A percentile compares a stretch with the other conserved stretches of the same genome.
Conservation (phyloP, 2,329 filamentous ascomycete species). For the Colletotrichum salicis region DNA sequence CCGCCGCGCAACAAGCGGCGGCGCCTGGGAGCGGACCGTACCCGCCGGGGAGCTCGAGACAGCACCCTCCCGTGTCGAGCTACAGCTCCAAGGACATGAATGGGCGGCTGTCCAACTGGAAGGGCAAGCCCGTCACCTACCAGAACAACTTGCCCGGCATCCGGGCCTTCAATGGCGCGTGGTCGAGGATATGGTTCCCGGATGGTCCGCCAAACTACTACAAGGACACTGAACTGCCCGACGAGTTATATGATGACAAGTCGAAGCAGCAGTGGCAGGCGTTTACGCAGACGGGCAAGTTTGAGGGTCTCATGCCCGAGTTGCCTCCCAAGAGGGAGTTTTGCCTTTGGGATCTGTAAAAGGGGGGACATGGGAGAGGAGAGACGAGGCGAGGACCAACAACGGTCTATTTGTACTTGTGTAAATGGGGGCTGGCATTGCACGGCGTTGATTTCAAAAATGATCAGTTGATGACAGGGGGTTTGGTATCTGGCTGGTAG, state of each 20-base stretch:
- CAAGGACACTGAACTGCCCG: constrained; percentile 70
- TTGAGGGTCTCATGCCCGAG: constrained; percentile 78
- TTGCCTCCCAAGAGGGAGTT: constrained; percentile 83
- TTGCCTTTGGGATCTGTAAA: constrained; percentile 77
- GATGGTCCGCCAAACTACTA: constrained; percentile 73
- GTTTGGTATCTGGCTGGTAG: not conserved
- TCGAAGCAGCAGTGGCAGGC: constrained; percentile 72
- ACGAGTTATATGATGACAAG: constrained; percentile 67
- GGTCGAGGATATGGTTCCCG: constrained; percentile 78
- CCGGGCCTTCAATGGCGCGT: constrained; percentile 63
- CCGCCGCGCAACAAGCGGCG: constrained; percentile 29
- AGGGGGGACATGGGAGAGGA: not conserved
- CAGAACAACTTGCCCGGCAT: constrained; percentile 59
- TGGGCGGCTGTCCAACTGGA: constrained; percentile 67
- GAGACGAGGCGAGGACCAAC: not conserved
- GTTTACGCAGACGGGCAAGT: constrained; percentile 73
- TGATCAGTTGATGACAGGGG: not conserved
- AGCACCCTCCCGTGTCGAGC: constrained; percentile 56
- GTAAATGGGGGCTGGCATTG: constrained; percentile 26
- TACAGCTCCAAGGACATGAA: constrained; percentile 56
- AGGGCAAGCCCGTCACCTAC: constrained; percentile 72
- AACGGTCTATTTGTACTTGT: not conserved
- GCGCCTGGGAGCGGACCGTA: constrained; percentile 50
- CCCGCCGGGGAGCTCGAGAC: constrained; percentile 53
- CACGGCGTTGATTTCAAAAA: constrained; percentile 24